Conservation (phyloP, 1,284 basidiomycete genomes). For the Moniliophthora roreri region DNA sequence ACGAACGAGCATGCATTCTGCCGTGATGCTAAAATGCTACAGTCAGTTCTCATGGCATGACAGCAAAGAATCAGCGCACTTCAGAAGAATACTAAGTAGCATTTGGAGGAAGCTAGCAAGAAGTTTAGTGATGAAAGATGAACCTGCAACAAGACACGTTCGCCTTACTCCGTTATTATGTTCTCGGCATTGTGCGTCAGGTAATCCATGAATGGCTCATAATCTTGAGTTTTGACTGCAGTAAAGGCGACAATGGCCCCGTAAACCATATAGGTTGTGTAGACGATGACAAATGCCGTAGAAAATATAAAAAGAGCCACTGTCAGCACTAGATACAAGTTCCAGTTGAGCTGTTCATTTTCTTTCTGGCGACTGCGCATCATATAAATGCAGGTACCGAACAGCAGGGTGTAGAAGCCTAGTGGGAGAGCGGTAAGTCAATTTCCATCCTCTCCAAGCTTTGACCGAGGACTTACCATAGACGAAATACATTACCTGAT, state of each 20-base stretch:
- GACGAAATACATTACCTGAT: too few species aligned
- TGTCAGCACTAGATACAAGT: neutral
- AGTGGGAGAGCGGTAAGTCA: neutral
- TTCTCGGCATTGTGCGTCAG: neutral
- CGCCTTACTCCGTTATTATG: neutral
- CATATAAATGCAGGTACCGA: slow-evolving; percentile 1
- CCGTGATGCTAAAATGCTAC: neutral
- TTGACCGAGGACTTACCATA: too few species aligned
- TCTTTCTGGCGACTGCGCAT: neutral
- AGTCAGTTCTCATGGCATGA: too few species aligned
- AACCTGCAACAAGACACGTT: neutral
- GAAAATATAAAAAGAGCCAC: neutral
- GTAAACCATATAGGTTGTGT: neutral
- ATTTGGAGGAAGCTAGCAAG: neutral
- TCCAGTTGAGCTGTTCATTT: neutral
- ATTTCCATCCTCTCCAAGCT: too few species aligned
- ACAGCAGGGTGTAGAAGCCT: neutral
- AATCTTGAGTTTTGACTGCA: neutral
- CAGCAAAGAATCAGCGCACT: neutral
- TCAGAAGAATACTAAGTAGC: neutral
- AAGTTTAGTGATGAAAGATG: neutral
- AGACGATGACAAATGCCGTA: neutral
- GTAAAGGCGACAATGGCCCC: neutral
- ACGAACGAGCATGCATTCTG: neutral
- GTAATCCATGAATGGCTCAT: neutral